Evolutionary conservation across 306 rosid genomes (phyloP), one percentile per base, ranked within the genome.

Genomic region (Rubus parviflorus): DNA sequence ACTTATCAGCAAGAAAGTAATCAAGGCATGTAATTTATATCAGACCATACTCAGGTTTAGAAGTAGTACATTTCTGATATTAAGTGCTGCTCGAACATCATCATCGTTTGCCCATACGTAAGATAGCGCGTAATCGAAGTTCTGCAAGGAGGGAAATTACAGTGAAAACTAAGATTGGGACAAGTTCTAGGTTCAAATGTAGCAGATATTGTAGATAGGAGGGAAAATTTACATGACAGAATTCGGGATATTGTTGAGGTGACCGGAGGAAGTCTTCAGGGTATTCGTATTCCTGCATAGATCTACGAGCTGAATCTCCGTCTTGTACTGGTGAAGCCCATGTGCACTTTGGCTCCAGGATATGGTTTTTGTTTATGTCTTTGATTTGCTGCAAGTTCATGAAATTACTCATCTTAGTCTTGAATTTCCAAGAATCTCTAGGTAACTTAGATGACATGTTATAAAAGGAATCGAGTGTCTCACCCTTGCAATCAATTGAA

Each of bases 331-430:
- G 81, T n/a, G 76, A 69, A 11, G 81, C 51, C 75, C 75, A 77
- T 25, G 81, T 77, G 23, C 81, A 77, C 42, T 69, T 68, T 9
- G 81, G 81, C 70, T 77, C 76, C 5, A 77, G 70, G 70, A 77
- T 57, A 15, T 70, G 70, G 16, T 23, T 69, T 60, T 35, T 57
- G 51, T 77, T 77, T 43, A 77, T 77, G 22, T 77, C 76, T 70
- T 57, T 56, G 8, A 22, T 30, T 43, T 61, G 53, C 81, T 77
- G 46, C 54, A 77, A n/a, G 60, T 69, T 3, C 22, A 76, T 13
- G 53, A 13, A n/a, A 67, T 38, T n/a, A 20, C 23, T 19, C 52
- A 22, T 51, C 20, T 9, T 8, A 53, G 80, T 22, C 25, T 20
- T 40, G 13, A 2, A 13, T 38, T 72, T 4, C 40, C 11, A 12